Conservation (phyloP, 2,329 filamentous ascomycete species). For the Ceratocystis cubensis region DNA sequence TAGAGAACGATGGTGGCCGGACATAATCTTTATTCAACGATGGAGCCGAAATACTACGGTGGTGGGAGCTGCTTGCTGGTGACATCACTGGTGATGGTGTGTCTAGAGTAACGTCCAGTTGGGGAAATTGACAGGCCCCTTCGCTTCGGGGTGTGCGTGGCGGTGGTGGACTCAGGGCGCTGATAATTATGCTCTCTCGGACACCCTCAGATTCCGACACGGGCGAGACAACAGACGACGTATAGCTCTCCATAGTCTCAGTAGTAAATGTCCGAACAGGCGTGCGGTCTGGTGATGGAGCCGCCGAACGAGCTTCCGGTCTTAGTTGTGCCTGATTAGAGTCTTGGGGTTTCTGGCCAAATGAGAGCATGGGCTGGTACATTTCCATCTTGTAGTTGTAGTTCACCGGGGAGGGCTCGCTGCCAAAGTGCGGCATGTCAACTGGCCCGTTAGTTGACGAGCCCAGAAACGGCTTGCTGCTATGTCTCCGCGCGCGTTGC, state of each 20-base stretch:
- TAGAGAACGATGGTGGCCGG: background rate
- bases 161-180: slow-evolving; percentile 14
- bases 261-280: slow-evolving; percentile 11
- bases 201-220: background rate
- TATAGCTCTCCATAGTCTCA: slow-evolving; percentile 19
- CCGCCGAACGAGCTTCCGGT: background rate
- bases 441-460: background rate
- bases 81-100: slow-evolving; percentile 8
- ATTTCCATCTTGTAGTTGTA: slow-evolving; percentile 12
- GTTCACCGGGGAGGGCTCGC: slow-evolving; percentile 5
- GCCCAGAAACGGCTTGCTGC: slow-evolving; percentile 5
- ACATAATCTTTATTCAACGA: background rate
- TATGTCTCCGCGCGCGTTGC: slow-evolving; percentile 1
- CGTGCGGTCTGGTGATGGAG: background rate
- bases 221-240: slow-evolving; percentile 16
- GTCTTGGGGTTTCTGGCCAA: slow-evolving; percentile 5
- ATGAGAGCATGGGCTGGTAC: slow-evolving; percentile 11
- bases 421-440: background rate
- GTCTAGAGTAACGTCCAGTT: slow-evolving; percentile 14
- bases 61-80: background rate
- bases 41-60: slow-evolving; percentile 16
- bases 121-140: background rate
- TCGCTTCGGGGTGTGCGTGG: background rate
- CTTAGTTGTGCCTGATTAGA: background rate
- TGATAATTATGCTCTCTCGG: slow-evolving; percentile 12